Conservation (phyloP, 2,329 filamentous ascomycete genomes). For the Periconia sp. region DNA sequence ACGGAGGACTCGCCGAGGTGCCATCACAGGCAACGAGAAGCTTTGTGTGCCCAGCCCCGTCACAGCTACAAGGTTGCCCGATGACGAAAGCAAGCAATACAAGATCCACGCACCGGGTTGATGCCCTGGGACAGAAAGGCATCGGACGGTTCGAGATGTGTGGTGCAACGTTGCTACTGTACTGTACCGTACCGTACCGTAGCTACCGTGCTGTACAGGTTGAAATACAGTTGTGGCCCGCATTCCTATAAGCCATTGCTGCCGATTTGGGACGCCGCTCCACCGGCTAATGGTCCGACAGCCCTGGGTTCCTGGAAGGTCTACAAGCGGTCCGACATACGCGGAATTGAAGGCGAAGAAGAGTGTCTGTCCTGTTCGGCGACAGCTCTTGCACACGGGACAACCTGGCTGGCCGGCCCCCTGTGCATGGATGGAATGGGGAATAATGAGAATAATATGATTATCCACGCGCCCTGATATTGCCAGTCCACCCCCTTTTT, state of each 20-base stretch:
- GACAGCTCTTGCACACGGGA: constrained; percentile 3
- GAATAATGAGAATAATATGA: no score
- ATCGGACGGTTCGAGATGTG: neutral
- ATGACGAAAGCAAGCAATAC: neutral
- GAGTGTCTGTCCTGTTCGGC: constrained; percentile 8
- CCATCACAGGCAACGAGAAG: no score
- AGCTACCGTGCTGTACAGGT: no score
- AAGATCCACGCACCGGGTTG: neutral
- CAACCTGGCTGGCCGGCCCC: no score
- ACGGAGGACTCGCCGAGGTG: neutral
- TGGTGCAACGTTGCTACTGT: constrained; percentile 34
- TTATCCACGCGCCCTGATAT: no score
- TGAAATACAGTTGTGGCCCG: constrained; percentile 13
- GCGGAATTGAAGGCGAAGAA: constrained; percentile 3
- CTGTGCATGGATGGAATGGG: neutral
- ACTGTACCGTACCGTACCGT: no score
- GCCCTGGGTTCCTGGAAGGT: constrained; percentile 15
- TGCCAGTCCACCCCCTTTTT: neutral
- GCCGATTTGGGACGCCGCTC: constrained; percentile 18
- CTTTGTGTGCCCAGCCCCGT: no score
- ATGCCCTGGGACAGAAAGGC: neutral
- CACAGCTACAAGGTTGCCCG: neutral
- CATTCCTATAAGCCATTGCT: constrained; percentile 25
- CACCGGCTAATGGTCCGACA: constrained; percentile 30
- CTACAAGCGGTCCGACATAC: constrained; percentile 18